Conservation (phyloP, 2,329 filamentous ascomycete genomes). For the Sporothrix brunneoviolacea region DNA sequence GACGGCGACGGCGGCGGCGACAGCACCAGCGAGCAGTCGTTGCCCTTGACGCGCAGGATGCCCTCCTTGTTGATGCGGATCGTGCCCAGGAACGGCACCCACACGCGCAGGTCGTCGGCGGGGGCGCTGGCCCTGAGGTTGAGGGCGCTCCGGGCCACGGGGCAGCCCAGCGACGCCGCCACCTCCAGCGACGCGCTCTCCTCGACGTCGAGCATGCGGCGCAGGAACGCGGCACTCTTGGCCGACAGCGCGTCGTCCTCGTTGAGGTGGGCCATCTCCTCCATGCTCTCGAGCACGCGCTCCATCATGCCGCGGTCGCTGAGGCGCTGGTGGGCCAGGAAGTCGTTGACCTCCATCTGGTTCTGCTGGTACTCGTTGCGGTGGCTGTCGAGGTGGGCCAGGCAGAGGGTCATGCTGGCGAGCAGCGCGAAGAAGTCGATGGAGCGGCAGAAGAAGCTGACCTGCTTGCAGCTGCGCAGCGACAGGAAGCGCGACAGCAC, state of each 20-base stretch:
- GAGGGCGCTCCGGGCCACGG: neutral
- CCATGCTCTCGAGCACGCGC: slow-evolving; percentile 28
- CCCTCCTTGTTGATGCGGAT: slow-evolving; percentile 27
- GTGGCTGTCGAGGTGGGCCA: slow-evolving; percentile 33
- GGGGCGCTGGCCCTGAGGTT: neutral
- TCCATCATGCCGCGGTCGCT: slow-evolving; percentile 37
- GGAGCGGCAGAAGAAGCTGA: slow-evolving; percentile 33
- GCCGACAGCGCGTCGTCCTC: slow-evolving; percentile 23
- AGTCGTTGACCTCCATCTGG: neutral
- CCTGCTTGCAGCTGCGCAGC: slow-evolving; percentile 27
- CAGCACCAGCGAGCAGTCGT: neutral
- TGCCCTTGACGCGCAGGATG: slow-evolving; percentile 7
- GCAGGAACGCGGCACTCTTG: slow-evolving; percentile 28
- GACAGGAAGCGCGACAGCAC: slow-evolving; percentile 33
- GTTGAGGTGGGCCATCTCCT: slow-evolving; percentile 20
- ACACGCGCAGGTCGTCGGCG: slow-evolving; percentile 23
- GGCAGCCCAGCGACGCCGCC: neutral
- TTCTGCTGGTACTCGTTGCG: slow-evolving; percentile 4
- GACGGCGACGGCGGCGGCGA: neutral
- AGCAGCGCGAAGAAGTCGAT: slow-evolving; percentile 37
- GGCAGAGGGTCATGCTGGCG: slow-evolving; percentile 32
- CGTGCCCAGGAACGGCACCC: slow-evolving; percentile 37
- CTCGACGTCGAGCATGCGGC: slow-evolving; percentile 34
- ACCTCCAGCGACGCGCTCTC: slow-evolving; percentile 1
- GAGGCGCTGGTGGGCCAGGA: slow-evolving; percentile 34